Evolutionary conservation across 1,284 basidiomycete species (phyloP).

Genomic region (Rhodotorula sp.): DNA sequence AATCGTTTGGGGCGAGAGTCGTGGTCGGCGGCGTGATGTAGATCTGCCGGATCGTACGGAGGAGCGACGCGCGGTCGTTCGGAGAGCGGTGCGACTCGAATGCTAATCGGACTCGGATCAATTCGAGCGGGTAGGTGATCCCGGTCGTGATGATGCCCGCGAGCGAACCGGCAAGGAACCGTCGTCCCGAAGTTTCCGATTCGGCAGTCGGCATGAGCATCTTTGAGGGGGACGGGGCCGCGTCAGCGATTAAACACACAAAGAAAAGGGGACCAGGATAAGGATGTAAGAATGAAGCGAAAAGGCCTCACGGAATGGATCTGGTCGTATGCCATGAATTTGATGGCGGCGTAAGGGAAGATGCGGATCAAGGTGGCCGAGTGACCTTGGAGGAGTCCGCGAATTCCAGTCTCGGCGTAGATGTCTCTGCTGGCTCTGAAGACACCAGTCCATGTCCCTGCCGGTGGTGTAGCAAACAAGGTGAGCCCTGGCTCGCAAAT

Average conservation of each 20-base stretch:
- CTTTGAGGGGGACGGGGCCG: conserved; percentile 40
- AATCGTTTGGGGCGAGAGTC: conserved; percentile 9
- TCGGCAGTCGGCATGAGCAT: conserved; percentile 78
- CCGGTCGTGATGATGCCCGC: conserved; percentile 86
- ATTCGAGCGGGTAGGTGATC: conserved; percentile 90
- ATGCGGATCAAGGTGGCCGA: conserved; percentile 72
- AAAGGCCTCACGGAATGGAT: conserved; percentile 61
- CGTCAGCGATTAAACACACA: not conserved
- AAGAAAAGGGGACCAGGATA: not conserved
- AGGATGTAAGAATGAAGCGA: no score
- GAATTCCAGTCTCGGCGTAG: conserved; percentile 66
- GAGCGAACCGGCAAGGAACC: conserved; percentile 82
- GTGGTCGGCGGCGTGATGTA: conserved; percentile 62
- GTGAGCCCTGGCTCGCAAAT: not conserved
- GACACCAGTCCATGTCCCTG: conserved; percentile 81
- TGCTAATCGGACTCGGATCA: conserved; percentile 92
- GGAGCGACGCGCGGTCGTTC: conserved; percentile 60
- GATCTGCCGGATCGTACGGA: conserved; percentile 63
- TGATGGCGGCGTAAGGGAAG: conserved; percentile 96
- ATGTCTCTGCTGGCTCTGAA: conserved; percentile 73
- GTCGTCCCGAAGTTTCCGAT: conserved; percentile 72
- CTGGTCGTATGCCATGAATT: conserved; percentile 96
- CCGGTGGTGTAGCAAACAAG: not conserved
- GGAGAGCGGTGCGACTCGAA: conserved; percentile 52
- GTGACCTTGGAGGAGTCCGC: conserved; percentile 91